A percentile compares a stretch with the other conserved stretches of the same genome.
Evolutionary conservation across 1,284 basidiomycete genomes (phyloP).

Genomic region (Tylopilus sp.): DNA sequence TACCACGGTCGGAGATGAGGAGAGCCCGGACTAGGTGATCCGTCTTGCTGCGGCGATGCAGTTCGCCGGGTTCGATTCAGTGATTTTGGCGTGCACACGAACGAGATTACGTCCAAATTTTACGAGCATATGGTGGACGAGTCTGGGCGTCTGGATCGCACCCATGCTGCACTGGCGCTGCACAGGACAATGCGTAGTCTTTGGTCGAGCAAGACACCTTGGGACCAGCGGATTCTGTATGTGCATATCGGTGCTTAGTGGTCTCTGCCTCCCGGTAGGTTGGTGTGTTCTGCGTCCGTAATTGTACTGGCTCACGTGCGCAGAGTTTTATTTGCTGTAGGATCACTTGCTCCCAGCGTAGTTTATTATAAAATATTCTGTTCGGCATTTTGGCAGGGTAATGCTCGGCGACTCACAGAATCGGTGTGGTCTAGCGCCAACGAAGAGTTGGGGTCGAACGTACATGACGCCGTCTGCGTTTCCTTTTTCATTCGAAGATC

Average conservation of each 20-base stretch:
- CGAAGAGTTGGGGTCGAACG: no score
- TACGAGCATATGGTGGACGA: not conserved
- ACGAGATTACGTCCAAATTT: not conserved
- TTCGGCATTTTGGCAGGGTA: no score
- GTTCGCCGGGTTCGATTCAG: not conserved
- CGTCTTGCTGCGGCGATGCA: not conserved
- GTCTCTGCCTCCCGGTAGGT: not conserved
- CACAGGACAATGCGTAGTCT: not conserved
- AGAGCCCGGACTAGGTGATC: no score
- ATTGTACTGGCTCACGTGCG: no score
- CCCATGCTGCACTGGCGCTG: not conserved
- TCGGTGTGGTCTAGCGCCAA: no score
- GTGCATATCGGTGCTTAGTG: not conserved
- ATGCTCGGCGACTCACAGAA: no score
- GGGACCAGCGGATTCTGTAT: not conserved
- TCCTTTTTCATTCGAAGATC: no score
- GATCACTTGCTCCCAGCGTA: no score
- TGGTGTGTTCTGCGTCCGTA: no score
- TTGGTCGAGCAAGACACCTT: not conserved
- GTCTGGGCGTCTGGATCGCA: not conserved
- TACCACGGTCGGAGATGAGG: not conserved
- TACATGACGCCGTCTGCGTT: no score
- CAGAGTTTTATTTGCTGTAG: no score
- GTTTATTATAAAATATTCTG: no score
- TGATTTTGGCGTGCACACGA: not conserved